Base-by-base conservation (phyloP, 441 rosid species). In the Isatis lusitanica region DNA sequence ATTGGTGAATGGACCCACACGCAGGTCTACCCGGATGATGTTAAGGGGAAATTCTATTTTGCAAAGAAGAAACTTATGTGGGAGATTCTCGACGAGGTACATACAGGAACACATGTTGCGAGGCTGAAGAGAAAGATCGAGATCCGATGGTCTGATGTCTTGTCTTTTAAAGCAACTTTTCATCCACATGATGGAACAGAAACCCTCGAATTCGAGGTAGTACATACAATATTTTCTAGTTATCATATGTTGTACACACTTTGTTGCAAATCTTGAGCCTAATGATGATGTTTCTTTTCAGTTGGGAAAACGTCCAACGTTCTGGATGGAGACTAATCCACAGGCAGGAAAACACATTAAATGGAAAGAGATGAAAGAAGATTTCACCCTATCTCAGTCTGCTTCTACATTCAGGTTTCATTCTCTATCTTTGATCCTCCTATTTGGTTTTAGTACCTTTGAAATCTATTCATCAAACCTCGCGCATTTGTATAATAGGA, bases 11-110 rank as follows among this genome's bases (percentile, higher is more conserved):
- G 79, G 71, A 17, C 10, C 10, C 9, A 0, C n/a, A 6, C 0
- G 15, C 6, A 18, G 13, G 13, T 6, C 7, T 30, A 63, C 46
- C n/a, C 15, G 6, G 16, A 38, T 3, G 79, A 75, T 17, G 48
- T 75, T 17, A 51, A 24, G 53, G 74, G 51, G 0, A 75, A 75
- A 13, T n/a, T 68, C 6, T 75, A 75, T 50, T 70, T 70, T 38
- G 61, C 70, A 13, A 70, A 43, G 46, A 63, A 9, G 31, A 75
- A 8, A 63, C 75, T 75, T 46, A 13, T 75, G 0, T 75, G 79
- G 79, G 79, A 75, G 61, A 12, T 47, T 69, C 79, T 75, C 3
- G 11, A 15, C 6, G 0, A 18, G 0, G n/a, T 9, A 10, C 9
- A 30, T 2, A 1, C 7, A 43, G 46, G 7, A 9, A 17, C 38